Percentiles rank a stretch among this genome's conserved stretches.
These are phyloP conservation scores for Hanseniaspora jakobsenii DNA, from an alignment of 805 yeast genomes.

Conservation along the genomic window DNA sequence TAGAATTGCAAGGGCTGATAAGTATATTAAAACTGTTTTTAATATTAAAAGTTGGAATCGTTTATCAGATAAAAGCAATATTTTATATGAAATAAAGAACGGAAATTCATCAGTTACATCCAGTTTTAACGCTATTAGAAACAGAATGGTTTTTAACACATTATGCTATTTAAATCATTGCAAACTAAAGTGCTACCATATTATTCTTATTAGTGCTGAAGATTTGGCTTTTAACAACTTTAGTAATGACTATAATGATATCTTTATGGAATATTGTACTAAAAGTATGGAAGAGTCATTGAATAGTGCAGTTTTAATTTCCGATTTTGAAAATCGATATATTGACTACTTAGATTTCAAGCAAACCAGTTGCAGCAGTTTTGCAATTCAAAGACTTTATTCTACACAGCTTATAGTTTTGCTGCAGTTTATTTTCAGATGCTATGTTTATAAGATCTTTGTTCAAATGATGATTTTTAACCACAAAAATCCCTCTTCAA, in stretches of 20 bases:
- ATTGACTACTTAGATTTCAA: neutral
- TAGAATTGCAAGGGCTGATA: neutral
- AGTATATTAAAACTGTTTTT: neutral
- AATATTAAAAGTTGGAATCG: neutral
- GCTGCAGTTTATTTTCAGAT: conserved; percentile 9
- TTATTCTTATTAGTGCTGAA: conserved; percentile 2
- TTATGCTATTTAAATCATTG: too few relatives aligned
- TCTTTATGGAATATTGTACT: conserved; percentile 12
- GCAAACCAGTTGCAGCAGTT: neutral
- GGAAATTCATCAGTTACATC: neutral
- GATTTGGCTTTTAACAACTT: neutral
- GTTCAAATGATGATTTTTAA: conserved; percentile 4
- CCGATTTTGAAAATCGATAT: neutral
- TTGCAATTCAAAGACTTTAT: neutral
- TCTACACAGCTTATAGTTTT: conserved; percentile 2
- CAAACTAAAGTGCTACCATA: too few relatives aligned
- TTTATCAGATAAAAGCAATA: neutral
- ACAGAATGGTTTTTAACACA: too few relatives aligned
- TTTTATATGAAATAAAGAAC: too few relatives aligned
- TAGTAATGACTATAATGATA: neutral
- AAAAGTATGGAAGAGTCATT: too few relatives aligned
- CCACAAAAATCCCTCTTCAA: conserved; percentile 1
- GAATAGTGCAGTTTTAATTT: too few relatives aligned
- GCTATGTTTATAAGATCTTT: conserved; percentile 4
- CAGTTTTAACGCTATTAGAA: too few relatives aligned